Evolutionary conservation across 23 red algal species (phyloP).

Genomic region (Agarophyton chilense): DNA sequence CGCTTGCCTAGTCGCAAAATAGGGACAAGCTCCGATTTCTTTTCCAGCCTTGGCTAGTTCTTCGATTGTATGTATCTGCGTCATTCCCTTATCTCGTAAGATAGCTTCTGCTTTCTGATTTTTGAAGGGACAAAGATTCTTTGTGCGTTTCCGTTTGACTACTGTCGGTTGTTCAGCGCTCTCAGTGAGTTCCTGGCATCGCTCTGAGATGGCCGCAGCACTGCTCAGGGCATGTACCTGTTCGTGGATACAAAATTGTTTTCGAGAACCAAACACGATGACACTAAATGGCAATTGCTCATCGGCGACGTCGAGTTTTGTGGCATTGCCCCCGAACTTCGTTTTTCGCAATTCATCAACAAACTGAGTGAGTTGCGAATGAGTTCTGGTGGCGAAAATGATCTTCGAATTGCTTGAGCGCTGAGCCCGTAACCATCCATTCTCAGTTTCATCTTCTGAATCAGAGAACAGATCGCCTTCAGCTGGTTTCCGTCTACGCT

Average conservation of each 20-base stretch:
- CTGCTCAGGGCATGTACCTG: slow-evolving; percentile 65
- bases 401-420: slow-evolving; percentile 25
- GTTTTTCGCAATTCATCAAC: slow-evolving; percentile 80
- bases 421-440: not conserved
- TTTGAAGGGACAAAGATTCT: slow-evolving; percentile 29
- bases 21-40: slow-evolving; percentile 75
- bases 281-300: slow-evolving; percentile 45
- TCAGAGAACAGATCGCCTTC: slow-evolving; percentile 10
- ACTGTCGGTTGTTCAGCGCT: not conserved
- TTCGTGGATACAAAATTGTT: slow-evolving; percentile 89
- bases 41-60: slow-evolving; percentile 63
- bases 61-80: slow-evolving; percentile 70
- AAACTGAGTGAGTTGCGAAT: slow-evolving; percentile 94
- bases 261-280: slow-evolving; percentile 81
- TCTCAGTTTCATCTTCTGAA: slow-evolving; percentile 1
- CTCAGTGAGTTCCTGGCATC: slow-evolving; percentile 79
- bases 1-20: slow-evolving; percentile 81
- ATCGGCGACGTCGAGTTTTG: not conserved
- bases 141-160: slow-evolving; percentile 31
- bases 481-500: not conserved
- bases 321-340: not conserved
- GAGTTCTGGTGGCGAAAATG: slow-evolving; percentile 86
- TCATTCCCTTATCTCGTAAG: slow-evolving; percentile 48
- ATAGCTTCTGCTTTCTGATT: slow-evolving; percentile 34
- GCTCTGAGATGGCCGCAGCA: slow-evolving; percentile 88